phyloP scores from a whole-genome alignment of 345 rosid species.

The Pistacia vera region DNA sequence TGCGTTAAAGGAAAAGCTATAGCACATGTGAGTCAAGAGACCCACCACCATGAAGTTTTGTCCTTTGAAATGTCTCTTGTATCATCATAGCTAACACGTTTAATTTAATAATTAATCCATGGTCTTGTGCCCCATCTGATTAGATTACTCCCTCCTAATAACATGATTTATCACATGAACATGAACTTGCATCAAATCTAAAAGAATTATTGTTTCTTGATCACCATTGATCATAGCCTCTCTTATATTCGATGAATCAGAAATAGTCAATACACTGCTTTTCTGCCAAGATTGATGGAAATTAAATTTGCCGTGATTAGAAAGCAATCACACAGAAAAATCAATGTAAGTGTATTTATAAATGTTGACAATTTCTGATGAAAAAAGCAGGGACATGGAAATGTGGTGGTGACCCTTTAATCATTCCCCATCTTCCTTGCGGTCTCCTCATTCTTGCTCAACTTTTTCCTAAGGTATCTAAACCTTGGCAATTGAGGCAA shows the following conservation, averaged over 20 bases:
- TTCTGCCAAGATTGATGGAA: slow-evolving; percentile 35
- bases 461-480: slow-evolving; percentile 20
- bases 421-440: slow-evolving; percentile 27
- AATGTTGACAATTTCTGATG: slow-evolving; percentile 19
- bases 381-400: slow-evolving; percentile 21
- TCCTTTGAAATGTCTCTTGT: not conserved
- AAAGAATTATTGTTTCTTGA: not conserved
- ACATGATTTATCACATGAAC: too few species aligned
- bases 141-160: not conserved
- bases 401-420: slow-evolving; percentile 36
- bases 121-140: not conserved
- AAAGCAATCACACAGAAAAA: slow-evolving; percentile 23
- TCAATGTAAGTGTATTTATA: slow-evolving; percentile 26
- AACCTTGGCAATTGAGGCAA: slow-evolving; percentile 10
- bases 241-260: slow-evolving; percentile 4
- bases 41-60: slow-evolving; percentile 39
- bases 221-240: not conserved
- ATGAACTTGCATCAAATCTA: not conserved
- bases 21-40: slow-evolving; percentile 13
- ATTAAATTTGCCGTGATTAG: slow-evolving; percentile 21
- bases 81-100: slow-evolving; percentile 8
- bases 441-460: slow-evolving; percentile 13
- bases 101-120: slow-evolving; percentile 2
- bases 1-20: slow-evolving; percentile 22
- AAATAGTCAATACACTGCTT: not conserved